These are phyloP conservation scores for Leishmania turanica DNA, from an alignment of 208 protist species.

Conservation along the genomic window DNA sequence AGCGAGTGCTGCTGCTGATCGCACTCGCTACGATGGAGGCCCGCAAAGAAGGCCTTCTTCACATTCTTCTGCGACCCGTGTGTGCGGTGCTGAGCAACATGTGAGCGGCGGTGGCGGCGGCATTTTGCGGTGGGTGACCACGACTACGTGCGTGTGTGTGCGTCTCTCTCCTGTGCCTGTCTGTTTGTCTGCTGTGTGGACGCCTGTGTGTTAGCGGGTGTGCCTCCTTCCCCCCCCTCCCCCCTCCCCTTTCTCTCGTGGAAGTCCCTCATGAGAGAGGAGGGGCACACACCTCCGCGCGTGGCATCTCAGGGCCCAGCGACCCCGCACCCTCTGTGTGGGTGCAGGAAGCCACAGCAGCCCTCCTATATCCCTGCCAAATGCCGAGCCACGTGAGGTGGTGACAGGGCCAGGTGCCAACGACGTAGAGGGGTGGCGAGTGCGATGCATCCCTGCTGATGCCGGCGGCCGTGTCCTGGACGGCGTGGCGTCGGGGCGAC, in stretches of 20 bases:
- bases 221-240: background rate
- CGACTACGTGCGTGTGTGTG: background rate
- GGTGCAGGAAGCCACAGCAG: background rate
- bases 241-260: background rate
- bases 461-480: background rate
- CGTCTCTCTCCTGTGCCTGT: too few relatives aligned
- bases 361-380: background rate
- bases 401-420: background rate
- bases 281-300: background rate
- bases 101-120: constrained; percentile 18
- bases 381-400: background rate
- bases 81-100: constrained; percentile 67
- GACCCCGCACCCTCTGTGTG: background rate
- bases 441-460: background rate
- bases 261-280: background rate
- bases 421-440: background rate
- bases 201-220: background rate
- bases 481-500: background rate
- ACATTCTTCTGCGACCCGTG: constrained; percentile 63
- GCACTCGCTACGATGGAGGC: constrained; percentile 78
- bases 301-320: background rate
- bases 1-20: constrained; percentile 67
- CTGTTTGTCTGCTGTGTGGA: background rate
- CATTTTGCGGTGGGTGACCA: background rate
- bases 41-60: constrained; percentile 74